Conservation (phyloP, 768 basidiomycete genomes). For the Exidia glandulosa region DNA sequence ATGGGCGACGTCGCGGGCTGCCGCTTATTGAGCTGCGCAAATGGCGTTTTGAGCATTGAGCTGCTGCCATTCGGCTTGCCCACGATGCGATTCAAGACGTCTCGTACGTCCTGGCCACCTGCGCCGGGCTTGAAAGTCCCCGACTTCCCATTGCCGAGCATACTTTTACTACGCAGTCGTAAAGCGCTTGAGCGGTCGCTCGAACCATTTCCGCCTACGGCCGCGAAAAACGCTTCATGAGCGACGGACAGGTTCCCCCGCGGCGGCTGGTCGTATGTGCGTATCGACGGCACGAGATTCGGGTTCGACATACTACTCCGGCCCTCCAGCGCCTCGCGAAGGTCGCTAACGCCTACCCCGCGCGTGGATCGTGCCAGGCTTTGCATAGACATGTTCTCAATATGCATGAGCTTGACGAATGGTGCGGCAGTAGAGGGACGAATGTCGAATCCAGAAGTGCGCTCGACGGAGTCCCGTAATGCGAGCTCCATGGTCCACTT, state of each 20-base stretch:
- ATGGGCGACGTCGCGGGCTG: too few species aligned
- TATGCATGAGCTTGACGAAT: constrained; percentile 77
- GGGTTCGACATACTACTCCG: constrained; percentile 75
- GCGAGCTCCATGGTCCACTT: constrained; percentile 71
- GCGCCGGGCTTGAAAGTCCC: constrained; percentile 4
- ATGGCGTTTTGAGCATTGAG: constrained; percentile 57
- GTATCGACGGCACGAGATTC: constrained; percentile 41
- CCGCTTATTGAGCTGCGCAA: too few species aligned
- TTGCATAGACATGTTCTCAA: constrained; percentile 81
- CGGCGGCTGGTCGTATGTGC: constrained; percentile 39
- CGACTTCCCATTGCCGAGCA: constrained; percentile 4
- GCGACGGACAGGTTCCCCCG: constrained; percentile 36
- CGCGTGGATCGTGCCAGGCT: constrained; percentile 69
- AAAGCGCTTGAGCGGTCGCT: background rate
- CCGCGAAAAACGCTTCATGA: constrained; percentile 2
- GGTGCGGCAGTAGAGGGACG: constrained; percentile 63
- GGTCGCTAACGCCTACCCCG: constrained; percentile 77
- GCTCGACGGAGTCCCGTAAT: constrained; percentile 55
- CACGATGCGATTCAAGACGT: constrained; percentile 74
- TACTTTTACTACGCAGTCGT: background rate
- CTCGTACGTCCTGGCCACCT: constrained; percentile 62
- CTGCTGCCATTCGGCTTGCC: constrained; percentile 52
- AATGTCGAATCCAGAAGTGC: constrained; percentile 39
- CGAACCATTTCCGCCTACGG: constrained; percentile 1
- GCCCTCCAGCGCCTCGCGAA: constrained; percentile 82